Evolutionary conservation across 2,329 filamentous ascomycete species (phyloP).

Genomic region (Mariannaea sp.): DNA sequence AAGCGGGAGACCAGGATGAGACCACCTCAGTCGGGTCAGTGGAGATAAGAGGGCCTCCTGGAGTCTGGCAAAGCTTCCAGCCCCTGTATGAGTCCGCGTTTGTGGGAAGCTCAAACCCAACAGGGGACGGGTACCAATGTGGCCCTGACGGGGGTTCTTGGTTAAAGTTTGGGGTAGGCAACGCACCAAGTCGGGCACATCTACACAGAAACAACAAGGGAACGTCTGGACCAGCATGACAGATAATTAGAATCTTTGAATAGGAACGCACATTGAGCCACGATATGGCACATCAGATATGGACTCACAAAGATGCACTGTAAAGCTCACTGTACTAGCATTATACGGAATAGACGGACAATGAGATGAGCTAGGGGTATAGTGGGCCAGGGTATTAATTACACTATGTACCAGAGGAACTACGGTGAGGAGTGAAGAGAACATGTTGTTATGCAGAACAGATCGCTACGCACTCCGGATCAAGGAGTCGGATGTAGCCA

Average conservation of each 20-base stretch:
- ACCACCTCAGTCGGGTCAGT: conserved; percentile 34
- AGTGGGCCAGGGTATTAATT: conserved; percentile 16
- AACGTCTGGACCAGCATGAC: too few species aligned
- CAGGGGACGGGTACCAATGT: conserved; percentile 33
- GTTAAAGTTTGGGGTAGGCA: conserved; percentile 20
- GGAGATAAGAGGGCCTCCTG: conserved; percentile 28
- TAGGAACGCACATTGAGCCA: too few species aligned
- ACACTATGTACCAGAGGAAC: conserved; percentile 1
- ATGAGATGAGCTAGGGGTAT: conserved; percentile 13
- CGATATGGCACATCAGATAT: not conserved
- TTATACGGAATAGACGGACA: not conserved
- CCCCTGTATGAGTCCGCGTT: conserved; percentile 36
- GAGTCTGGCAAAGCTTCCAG: conserved; percentile 29
- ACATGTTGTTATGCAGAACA: conserved; percentile 2
- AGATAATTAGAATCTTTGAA: too few species aligned
- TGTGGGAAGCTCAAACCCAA: conserved; percentile 32
- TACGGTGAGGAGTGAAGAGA: not conserved
- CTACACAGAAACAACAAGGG: too few species aligned
- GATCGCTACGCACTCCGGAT: too few species aligned
- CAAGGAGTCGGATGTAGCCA: too few species aligned
- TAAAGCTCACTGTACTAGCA: not conserved
- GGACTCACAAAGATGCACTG: not conserved
- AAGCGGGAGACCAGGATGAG: conserved; percentile 39
- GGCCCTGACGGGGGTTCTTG: conserved; percentile 26
- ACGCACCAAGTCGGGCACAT: conserved; percentile 14